A percentile compares a stretch with the other conserved stretches of the same genome.
Evolutionary conservation across 225 moss, liverwort and hornwort genomes (phyloP).

Genomic region (Thuidium tamariscinum): DNA sequence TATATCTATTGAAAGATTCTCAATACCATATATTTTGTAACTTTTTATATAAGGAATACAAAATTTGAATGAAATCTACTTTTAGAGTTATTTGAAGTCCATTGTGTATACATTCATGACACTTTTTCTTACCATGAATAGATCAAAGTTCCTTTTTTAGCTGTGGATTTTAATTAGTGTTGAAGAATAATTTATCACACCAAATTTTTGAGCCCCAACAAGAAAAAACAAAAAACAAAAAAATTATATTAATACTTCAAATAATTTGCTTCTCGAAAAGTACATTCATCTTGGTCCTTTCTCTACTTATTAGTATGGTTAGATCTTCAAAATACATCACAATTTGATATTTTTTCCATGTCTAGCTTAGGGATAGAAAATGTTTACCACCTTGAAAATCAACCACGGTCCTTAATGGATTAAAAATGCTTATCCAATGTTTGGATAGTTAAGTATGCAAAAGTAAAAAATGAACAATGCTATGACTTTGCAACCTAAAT

Average conservation of each 20-base stretch:
- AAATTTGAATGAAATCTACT: not conserved
- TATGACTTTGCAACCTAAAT: not conserved
- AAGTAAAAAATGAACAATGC: not conserved
- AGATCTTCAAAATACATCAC: too few species aligned
- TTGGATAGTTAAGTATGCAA: not conserved
- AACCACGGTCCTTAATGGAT: too few species aligned
- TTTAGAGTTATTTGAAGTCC: not conserved
- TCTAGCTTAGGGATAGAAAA: too few species aligned
- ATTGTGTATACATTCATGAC: not conserved
- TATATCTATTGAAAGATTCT: not conserved
- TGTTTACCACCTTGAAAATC: too few species aligned
- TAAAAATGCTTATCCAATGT: not conserved
- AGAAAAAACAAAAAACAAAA: accelerated
- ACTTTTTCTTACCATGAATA: not conserved
- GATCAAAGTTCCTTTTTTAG: accelerated
- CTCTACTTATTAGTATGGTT: too few species aligned
- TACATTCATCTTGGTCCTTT: not conserved
- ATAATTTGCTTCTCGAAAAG: not conserved
- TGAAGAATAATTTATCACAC: not conserved
- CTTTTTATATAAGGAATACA: not conserved
- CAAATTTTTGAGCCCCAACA: accelerated
- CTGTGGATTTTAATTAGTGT: accelerated
- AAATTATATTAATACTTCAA: not conserved
- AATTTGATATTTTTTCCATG: too few species aligned
- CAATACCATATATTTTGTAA: not conserved